phyloP scores from a whole-genome alignment of 2,329 filamentous ascomycete genomes.

The Colletotrichum falcatum region DNA sequence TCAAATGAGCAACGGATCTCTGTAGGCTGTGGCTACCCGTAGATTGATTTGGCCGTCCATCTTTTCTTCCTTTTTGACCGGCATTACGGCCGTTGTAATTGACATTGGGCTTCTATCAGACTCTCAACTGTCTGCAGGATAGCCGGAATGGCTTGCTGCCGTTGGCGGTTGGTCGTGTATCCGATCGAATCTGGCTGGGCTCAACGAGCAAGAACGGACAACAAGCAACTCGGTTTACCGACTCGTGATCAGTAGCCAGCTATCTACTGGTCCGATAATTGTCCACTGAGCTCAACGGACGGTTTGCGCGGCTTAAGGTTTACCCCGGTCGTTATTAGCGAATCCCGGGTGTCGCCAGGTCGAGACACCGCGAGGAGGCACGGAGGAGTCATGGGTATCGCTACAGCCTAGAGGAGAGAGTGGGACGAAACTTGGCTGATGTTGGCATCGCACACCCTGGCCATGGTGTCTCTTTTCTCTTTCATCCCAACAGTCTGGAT shows the following conservation, averaged over 20 bases:
- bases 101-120: not conserved
- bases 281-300: not conserved
- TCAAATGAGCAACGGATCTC: not conserved
- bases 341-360: not conserved
- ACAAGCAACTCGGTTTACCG: conserved; percentile 6
- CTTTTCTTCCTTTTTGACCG: not conserved
- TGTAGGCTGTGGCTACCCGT: not conserved
- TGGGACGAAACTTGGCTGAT: not conserved
- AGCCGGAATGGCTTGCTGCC: not conserved
- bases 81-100: conserved; percentile 4
- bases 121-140: not conserved
- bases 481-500: conserved; percentile 30
- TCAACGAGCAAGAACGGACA: not conserved
- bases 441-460: not conserved
- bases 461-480: not conserved
- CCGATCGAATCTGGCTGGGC: not conserved
- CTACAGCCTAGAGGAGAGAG: not conserved
- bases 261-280: not conserved
- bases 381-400: not conserved
- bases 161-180: not conserved
- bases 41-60: not conserved
- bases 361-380: not conserved
- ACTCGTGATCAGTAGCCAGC: not conserved
- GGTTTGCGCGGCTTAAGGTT: not conserved
- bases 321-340: not conserved